These are phyloP conservation scores for Candida arabinofermentans DNA, from an alignment of 805 yeast genomes.

Conservation along the genomic window DNA sequence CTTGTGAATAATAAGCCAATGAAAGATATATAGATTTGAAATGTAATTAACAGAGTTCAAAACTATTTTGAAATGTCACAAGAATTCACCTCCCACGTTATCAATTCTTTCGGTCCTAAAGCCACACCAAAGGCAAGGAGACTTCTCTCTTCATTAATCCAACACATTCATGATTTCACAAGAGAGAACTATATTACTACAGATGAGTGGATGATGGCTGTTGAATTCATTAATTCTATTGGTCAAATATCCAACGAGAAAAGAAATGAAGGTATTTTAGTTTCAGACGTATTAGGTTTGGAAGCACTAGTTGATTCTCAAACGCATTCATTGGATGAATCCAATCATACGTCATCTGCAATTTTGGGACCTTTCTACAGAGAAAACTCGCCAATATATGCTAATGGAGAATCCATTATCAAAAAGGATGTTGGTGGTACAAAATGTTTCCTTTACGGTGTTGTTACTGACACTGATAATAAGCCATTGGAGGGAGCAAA, in stretches of 20 bases:
- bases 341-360: slow-evolving; percentile 28
- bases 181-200: slow-evolving; percentile 32
- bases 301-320: slow-evolving; percentile 33
- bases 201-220: slow-evolving; percentile 34
- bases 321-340: slow-evolving; percentile 21
- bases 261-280: slow-evolving; percentile 33
- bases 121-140: slow-evolving; percentile 24
- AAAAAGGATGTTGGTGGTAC: slow-evolving; percentile 34
- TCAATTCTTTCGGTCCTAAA: slow-evolving; percentile 28
- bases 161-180: slow-evolving; percentile 34
- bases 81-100: slow-evolving; percentile 27
- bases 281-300: slow-evolving; percentile 33
- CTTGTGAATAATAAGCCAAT: no score
- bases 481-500: slow-evolving; percentile 28
- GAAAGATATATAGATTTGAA: no score
- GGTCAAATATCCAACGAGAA: slow-evolving; percentile 32
- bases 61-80: slow-evolving; percentile 19
- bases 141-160: slow-evolving; percentile 26
- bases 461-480: slow-evolving; percentile 27
- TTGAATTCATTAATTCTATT: slow-evolving; percentile 29
- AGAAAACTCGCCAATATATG: slow-evolving; percentile 27
- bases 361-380: slow-evolving; percentile 36
- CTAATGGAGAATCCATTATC: slow-evolving; percentile 30
- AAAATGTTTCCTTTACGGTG: slow-evolving; percentile 25
- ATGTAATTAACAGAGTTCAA: no score